Evolutionary conservation across 1,139 yeast species (phyloP).

Genomic region (Candida glucosophila): DNA sequence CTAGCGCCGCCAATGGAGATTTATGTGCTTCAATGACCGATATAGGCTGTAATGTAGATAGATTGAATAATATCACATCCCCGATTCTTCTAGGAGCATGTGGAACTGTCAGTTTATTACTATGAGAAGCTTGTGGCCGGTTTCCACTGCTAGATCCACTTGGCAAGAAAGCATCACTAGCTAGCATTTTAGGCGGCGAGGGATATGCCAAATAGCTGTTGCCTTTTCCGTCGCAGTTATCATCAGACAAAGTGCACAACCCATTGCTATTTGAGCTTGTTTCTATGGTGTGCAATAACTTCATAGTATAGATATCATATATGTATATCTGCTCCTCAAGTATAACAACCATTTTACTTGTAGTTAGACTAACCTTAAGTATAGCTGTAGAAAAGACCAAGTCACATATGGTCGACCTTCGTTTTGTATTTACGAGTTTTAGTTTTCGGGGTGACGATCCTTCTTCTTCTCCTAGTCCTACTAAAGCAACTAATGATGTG

Average conservation of each 20-base stretch:
- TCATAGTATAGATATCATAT: slow-evolving; percentile 85
- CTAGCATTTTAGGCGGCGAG: slow-evolving; percentile 55
- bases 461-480: slow-evolving; percentile 81
- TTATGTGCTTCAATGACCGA: slow-evolving; percentile 93
- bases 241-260: slow-evolving; percentile 59
- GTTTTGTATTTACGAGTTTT: slow-evolving; percentile 74
- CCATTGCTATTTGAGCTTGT: slow-evolving; percentile 64
- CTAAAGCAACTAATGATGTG: slow-evolving; percentile 80
- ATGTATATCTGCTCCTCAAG: slow-evolving; percentile 81
- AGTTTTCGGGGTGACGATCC: slow-evolving; percentile 74
- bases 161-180: slow-evolving; percentile 35
- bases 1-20: slow-evolving; percentile 69
- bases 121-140: slow-evolving; percentile 33
- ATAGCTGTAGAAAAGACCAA: slow-evolving; percentile 83
- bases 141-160: slow-evolving; percentile 39
- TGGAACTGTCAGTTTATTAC: slow-evolving; percentile 36
- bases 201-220: slow-evolving; percentile 78
- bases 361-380: slow-evolving; percentile 68
- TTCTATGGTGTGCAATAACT: slow-evolving; percentile 79
- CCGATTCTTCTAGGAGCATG: slow-evolving; percentile 55
- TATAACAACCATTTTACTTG: slow-evolving; percentile 64
- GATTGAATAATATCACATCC: slow-evolving; percentile 81
- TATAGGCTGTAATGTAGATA: slow-evolving; percentile 69
- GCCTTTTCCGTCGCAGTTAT: slow-evolving; percentile 27
- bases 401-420: slow-evolving; percentile 68